Evolutionary conservation across 805 yeast genomes (phyloP).

Genomic region (Clavispora santaluciae): DNA sequence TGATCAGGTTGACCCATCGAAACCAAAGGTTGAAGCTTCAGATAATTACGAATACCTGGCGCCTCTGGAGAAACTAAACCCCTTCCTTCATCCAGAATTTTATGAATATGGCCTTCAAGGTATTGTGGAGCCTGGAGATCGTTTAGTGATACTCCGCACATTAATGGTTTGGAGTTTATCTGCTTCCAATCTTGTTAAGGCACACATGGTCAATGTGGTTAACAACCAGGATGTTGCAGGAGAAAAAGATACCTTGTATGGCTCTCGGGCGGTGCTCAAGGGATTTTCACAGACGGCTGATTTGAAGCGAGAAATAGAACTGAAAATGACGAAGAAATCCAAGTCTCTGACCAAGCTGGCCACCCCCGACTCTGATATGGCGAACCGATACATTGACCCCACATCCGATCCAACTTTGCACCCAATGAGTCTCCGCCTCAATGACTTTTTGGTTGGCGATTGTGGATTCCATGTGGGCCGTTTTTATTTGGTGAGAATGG

Average conservation of each 20-base stretch:
- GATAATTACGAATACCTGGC: slow-evolving; percentile 12
- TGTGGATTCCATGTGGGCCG: slow-evolving; percentile 37
- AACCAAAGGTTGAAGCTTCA: slow-evolving; percentile 16
- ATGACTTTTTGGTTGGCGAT: slow-evolving; percentile 36
- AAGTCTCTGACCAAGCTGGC: slow-evolving; percentile 1
- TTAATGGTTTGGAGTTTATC: slow-evolving; percentile 35
- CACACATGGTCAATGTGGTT: slow-evolving; percentile 19
- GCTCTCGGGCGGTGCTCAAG: slow-evolving; percentile 28
- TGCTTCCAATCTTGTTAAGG: slow-evolving; percentile 26
- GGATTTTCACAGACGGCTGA: slow-evolving; percentile 31
- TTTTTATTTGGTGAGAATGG: slow-evolving; percentile 35
- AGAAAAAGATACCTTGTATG: slow-evolving; percentile 35
- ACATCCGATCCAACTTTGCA: slow-evolving; percentile 33
- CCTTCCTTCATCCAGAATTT: slow-evolving; percentile 21
- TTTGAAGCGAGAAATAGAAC: slow-evolving; percentile 27
- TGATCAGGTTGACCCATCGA: slow-evolving; percentile 21
- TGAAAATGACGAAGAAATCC: slow-evolving; percentile 25
- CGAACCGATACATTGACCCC: slow-evolving; percentile 32
- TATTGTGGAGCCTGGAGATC: slow-evolving; percentile 25
- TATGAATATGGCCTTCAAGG: slow-evolving; percentile 31
- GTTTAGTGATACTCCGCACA: slow-evolving; percentile 33
- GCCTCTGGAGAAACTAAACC: slow-evolving; percentile 16
- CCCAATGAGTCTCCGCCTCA: slow-evolving; percentile 27
- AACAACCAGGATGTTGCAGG: slow-evolving; percentile 34
- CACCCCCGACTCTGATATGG: slow-evolving; percentile 7